Conservation (phyloP, 208 protist genomes). For the Kentomonas sorsogonicus region DNA sequence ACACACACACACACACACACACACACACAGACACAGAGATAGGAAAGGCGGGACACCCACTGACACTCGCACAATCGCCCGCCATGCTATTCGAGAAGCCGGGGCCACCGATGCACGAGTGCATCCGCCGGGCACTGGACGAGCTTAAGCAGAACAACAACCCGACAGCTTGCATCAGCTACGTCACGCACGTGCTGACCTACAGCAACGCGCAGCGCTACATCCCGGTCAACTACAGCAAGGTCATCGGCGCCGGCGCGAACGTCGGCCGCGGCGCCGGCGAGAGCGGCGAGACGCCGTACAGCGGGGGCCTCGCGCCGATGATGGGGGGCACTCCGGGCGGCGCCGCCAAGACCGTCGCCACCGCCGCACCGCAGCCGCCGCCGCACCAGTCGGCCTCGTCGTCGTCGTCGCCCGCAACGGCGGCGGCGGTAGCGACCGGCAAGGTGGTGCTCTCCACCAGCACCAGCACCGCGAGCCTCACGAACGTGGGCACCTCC, state of each 20-base stretch:
- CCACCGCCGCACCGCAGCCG: too few species aligned
- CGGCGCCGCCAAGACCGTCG: too few species aligned
- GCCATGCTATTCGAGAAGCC: conserved; percentile 57
- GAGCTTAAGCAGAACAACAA: conserved; percentile 62
- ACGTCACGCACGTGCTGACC: conserved; percentile 33
- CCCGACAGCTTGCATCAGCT: conserved; percentile 40
- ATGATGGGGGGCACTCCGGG: background rate
- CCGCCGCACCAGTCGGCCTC: background rate
- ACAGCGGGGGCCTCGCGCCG: background rate
- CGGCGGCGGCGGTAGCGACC: too few species aligned
- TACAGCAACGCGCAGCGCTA: conserved; percentile 16
- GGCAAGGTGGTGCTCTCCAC: too few species aligned
- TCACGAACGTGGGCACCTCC: background rate
- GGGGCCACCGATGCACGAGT: conserved; percentile 57
- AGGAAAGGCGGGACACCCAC: too few species aligned
- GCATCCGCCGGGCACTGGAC: conserved; percentile 57
- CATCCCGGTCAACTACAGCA: conserved; percentile 18
- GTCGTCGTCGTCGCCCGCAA: background rate
- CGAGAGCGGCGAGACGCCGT: background rate
- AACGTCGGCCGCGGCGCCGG: too few species aligned
- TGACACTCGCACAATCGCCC: background rate
- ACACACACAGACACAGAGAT: background rate
- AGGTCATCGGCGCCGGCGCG: conserved; percentile 8
- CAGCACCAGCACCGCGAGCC: too few species aligned
- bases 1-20: conserved; percentile 6